Evolutionary conservation across 2,329 filamentous ascomycete species (phyloP), one percentile per base, ranked within the genome.

Genomic region (Botrytis aclada): DNA sequence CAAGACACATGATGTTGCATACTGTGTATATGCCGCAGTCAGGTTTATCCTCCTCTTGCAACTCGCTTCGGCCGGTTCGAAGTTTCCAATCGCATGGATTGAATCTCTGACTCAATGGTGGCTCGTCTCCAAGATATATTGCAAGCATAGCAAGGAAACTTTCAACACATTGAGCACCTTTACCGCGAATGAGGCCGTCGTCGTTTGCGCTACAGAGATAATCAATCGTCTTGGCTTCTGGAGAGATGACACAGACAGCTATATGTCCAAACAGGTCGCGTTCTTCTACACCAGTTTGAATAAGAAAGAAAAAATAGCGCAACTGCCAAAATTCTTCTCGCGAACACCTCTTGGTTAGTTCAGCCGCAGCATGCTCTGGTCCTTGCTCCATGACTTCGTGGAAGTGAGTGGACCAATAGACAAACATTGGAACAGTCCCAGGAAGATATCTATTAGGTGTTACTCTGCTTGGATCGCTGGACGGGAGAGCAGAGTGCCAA

Each of bases 161-260:
- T 22, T 70, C 69, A 43, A 70, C 43, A 47, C 69, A 62, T 29
- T 29, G 8, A 63, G 58, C 14, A 18, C 32, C 56, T 41, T 5
- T 12, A 9, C 32, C 43, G 29, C 67, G 37, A 20, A 43, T 10
- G 20, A 70, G 32, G 9, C 69, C 69, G 32, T 63, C 32, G 39
- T 70, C 69, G 2, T 32, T 58, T 47, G 16, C 14, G 58, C 69
- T 70, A 41, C 69, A 70, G 22, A 70, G 54, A 22, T 37, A 70
- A 25, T 70, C 69, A 32, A 70, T 64, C n/a, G 69, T 70, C 32
- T 70, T 70, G 32, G 69, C n/a, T 64, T 70, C 69, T 43, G 69
- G 58, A 8, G 69, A 70, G n/a, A 70, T 51, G 34, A 16, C 58
- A 51, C 69, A 70, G 39, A 70, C 56, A 9, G 69, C 41, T 22